These are phyloP conservation scores for Lasiodiplodia gonubiensis DNA, from an alignment of 2,329 filamentous ascomycete genomes.

Conservation along the genomic window DNA sequence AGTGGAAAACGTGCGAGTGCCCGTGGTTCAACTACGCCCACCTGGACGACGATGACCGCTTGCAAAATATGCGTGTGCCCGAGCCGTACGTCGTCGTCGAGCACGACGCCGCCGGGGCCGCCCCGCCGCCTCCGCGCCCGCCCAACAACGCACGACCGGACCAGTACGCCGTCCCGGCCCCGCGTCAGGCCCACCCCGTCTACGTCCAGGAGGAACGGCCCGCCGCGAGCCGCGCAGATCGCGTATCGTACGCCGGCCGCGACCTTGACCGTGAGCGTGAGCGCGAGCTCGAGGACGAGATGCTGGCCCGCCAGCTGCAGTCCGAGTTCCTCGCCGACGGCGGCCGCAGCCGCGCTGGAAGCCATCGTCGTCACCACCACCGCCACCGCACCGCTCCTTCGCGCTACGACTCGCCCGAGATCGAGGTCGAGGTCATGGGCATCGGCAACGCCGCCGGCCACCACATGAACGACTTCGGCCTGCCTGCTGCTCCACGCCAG, in stretches of 20 bases:
- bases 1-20: slow-evolving; percentile 85
- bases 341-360: slow-evolving; percentile 33
- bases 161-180: slow-evolving; percentile 43
- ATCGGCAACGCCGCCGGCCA: slow-evolving; percentile 61
- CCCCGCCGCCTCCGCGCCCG: slow-evolving; percentile 38
- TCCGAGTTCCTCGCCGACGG: slow-evolving; percentile 46
- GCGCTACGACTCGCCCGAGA: slow-evolving; percentile 11
- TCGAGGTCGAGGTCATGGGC: slow-evolving; percentile 54
- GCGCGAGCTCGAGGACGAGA: slow-evolving; percentile 54
- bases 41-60: slow-evolving; percentile 58
- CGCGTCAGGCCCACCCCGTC: slow-evolving; percentile 31
- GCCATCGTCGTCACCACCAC: slow-evolving; percentile 26
- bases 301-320: slow-evolving; percentile 59
- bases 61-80: slow-evolving; percentile 37
- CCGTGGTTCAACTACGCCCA: slow-evolving; percentile 74
- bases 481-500: slow-evolving; percentile 30
- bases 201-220: slow-evolving; percentile 39
- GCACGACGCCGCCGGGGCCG: slow-evolving; percentile 43
- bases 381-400: slow-evolving; percentile 1
- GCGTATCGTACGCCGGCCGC: slow-evolving; percentile 37
- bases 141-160: slow-evolving; percentile 31
- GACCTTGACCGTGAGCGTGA: slow-evolving; percentile 39
- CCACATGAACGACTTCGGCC: slow-evolving; percentile 62
- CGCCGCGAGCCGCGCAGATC: slow-evolving; percentile 35
- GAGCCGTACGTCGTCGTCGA: slow-evolving; percentile 59